Percentiles rank a stretch among this genome's conserved stretches.
These are phyloP conservation scores for Agrocybe pediades DNA, from an alignment of 768 basidiomycete species.

Conservation along the genomic window DNA sequence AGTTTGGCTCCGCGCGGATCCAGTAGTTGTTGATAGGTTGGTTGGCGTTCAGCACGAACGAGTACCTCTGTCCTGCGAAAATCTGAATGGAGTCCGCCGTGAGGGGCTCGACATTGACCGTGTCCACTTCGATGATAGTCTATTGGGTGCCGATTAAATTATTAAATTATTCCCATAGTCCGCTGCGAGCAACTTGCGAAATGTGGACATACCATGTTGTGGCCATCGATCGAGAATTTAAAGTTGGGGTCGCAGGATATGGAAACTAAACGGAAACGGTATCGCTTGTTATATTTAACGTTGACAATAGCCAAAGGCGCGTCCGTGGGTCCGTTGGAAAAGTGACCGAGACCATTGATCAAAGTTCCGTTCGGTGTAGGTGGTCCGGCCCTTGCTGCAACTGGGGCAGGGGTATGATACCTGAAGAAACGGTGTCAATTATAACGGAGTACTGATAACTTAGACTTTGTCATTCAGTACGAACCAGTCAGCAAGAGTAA, in stretches of 20 bases:
- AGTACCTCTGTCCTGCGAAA: slow-evolving; percentile 52
- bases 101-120: slow-evolving; percentile 38
- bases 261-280: slow-evolving; percentile 48
- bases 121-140: slow-evolving; percentile 43
- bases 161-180: no score
- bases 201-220: slow-evolving; percentile 30
- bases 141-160: neutral
- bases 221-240: slow-evolving; percentile 45
- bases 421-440: no score
- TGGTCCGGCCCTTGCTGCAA: slow-evolving; percentile 19
- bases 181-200: neutral
- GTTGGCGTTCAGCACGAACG: slow-evolving; percentile 37
- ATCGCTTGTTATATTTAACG: slow-evolving; percentile 37
- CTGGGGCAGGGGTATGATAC: slow-evolving; percentile 28
- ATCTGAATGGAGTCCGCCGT: slow-evolving; percentile 42
- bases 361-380: slow-evolving; percentile 36
- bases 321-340: slow-evolving; percentile 28
- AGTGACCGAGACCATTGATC: slow-evolving; percentile 54
- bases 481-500: slow-evolving; percentile 31
- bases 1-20: slow-evolving; percentile 40
- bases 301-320: slow-evolving; percentile 37
- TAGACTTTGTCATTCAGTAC: neutral
- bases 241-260: slow-evolving; percentile 48
- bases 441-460: no score
- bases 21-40: slow-evolving; percentile 40